phyloP scores from a whole-genome alignment of 2,329 filamentous ascomycete species.

The Fusarium sp. region DNA sequence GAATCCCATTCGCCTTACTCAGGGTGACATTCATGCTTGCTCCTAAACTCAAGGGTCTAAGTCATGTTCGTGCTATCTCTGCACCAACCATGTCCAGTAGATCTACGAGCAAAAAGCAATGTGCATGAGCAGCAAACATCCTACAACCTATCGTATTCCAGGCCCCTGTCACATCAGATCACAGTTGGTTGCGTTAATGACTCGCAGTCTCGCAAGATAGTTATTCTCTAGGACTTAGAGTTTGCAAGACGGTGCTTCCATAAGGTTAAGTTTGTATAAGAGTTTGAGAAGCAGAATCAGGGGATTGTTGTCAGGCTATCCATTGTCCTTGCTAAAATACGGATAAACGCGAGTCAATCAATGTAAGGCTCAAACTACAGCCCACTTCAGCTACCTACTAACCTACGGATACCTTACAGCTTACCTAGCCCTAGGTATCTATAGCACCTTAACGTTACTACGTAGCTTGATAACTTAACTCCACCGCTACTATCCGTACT shows the following conservation, averaged over 20 bases:
- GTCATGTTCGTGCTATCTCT: constrained; percentile 6
- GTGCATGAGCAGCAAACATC: constrained; percentile 5
- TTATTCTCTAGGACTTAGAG: not conserved
- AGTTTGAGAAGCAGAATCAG: constrained; percentile 10
- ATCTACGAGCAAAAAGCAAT: constrained; percentile 36
- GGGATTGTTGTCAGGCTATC: constrained; percentile 6
- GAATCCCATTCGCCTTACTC: not conserved
- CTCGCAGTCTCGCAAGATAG: constrained; percentile 28
- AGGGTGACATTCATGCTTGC: constrained; percentile 21
- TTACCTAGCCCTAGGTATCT: not conserved
- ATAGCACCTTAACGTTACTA: constrained; percentile 1
- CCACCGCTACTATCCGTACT: constrained; percentile 8
- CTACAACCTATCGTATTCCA: constrained; percentile 9
- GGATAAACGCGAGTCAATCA: constrained; percentile 32
- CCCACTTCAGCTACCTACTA: constrained; percentile 11
- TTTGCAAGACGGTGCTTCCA: constrained; percentile 3
- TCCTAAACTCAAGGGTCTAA: constrained; percentile 7
- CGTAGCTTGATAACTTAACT: constrained; percentile 28
- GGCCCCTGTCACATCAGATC: not conserved
- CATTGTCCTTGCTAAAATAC: constrained; percentile 1
- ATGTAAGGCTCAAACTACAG: constrained; percentile 32
- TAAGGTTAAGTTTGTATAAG: not conserved
- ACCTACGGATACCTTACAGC: no score
- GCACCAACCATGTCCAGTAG: constrained; percentile 6
- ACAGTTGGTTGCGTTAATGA: constrained; percentile 12